phyloP scores from a whole-genome alignment of 495 filamentous ascomycete species.

The Geoglossum glabrum region DNA sequence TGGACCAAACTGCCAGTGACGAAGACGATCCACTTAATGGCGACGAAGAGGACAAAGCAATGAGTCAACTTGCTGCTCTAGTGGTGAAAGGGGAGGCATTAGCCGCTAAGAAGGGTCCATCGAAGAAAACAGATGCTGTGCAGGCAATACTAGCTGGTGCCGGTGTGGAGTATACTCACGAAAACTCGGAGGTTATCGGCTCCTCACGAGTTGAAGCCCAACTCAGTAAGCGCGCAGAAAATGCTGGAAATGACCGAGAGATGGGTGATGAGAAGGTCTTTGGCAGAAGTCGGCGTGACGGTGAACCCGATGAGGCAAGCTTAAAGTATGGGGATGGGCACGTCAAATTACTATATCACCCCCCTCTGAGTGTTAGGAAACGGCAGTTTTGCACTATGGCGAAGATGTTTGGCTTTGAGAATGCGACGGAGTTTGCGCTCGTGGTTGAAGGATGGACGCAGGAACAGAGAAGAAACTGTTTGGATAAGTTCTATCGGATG shows the following conservation, averaged over 20 bases:
- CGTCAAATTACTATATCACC: constrained; percentile 33
- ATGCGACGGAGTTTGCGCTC: constrained; percentile 72
- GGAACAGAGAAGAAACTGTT: constrained; percentile 53
- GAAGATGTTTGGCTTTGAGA: constrained; percentile 50
- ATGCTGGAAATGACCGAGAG: constrained; percentile 24
- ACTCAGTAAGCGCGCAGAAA: constrained; percentile 54
- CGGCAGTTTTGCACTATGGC: constrained; percentile 90
- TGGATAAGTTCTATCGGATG: constrained; percentile 61
- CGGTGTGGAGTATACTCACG: constrained; percentile 87
- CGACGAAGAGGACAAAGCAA: constrained; percentile 39
- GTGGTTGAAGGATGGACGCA: constrained; percentile 90
- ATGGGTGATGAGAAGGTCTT: constrained; percentile 31
- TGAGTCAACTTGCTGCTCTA: constrained; percentile 56
- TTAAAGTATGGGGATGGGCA: constrained; percentile 4
- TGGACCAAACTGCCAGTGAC: constrained; percentile 27
- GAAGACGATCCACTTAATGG: constrained; percentile 31
- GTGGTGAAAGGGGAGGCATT: constrained; percentile 32
- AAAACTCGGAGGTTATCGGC: constrained; percentile 90
- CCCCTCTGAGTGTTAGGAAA: constrained; percentile 49
- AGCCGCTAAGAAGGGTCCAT: not conserved
- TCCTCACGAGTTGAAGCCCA: constrained; percentile 66
- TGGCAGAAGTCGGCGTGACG: constrained; percentile 5
- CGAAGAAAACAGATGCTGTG: constrained; percentile 45
- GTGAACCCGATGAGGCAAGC: constrained; percentile 13
- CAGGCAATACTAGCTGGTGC: constrained; percentile 76